Conservation (phyloP, 2,329 filamentous ascomycete genomes). For the Botryotinia narcissicola region DNA sequence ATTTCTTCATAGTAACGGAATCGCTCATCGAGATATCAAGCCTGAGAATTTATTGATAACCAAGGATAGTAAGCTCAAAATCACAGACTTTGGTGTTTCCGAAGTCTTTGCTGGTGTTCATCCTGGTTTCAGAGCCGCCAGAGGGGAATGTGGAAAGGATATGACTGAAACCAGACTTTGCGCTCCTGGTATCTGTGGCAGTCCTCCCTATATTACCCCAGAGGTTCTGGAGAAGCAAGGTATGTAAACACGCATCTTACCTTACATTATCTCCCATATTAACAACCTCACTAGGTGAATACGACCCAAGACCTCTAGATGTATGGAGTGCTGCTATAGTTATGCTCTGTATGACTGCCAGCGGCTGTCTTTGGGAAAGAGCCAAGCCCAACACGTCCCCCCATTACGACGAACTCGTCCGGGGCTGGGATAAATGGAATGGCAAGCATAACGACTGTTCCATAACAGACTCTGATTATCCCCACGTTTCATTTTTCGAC, state of each 20-base stretch:
- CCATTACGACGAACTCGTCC: slow-evolving; percentile 62
- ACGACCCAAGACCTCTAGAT: slow-evolving; percentile 77
- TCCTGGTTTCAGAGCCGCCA: slow-evolving; percentile 70
- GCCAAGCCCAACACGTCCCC: slow-evolving; percentile 52
- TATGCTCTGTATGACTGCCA: slow-evolving; percentile 73
- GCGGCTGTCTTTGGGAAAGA: slow-evolving; percentile 70
- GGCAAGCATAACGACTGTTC: slow-evolving; percentile 48
- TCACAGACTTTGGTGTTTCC: slow-evolving; percentile 87
- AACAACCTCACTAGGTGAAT: slow-evolving; percentile 43
- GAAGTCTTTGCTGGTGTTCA: slow-evolving; percentile 82
- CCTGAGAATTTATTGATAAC: slow-evolving; percentile 81
- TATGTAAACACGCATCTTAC: slow-evolving; percentile 30
- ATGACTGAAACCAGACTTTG: slow-evolving; percentile 72
- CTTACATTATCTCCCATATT: slow-evolving; percentile 11
- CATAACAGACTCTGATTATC: slow-evolving; percentile 61
- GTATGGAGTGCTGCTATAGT: slow-evolving; percentile 85
- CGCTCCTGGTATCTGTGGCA: slow-evolving; percentile 78
- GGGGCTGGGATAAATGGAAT: slow-evolving; percentile 69
- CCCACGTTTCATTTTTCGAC: slow-evolving; percentile 64
- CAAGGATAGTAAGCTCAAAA: slow-evolving; percentile 78
- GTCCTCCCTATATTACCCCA: slow-evolving; percentile 81
- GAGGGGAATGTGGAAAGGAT: slow-evolving; percentile 69
- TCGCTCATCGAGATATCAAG: slow-evolving; percentile 89
- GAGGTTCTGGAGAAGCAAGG: slow-evolving; percentile 71
- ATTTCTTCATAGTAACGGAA: slow-evolving; percentile 79